Evolutionary conservation across 305 asterid species (phyloP), one percentile per base, ranked within the genome.

Genomic region (Andrographis paniculata): DNA sequence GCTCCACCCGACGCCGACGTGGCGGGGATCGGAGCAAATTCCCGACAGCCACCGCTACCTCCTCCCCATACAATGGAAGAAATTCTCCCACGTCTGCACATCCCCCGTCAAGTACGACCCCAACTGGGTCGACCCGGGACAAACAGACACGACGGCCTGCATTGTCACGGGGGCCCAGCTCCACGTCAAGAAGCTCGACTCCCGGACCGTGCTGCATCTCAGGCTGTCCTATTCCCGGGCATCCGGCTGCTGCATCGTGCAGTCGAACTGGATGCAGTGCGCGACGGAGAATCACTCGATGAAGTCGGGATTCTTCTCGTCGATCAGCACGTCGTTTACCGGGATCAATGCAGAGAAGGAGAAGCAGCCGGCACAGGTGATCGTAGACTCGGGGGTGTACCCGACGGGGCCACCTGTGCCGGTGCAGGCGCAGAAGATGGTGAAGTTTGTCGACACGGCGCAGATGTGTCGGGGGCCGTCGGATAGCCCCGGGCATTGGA

Each of bases 401-500:
- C 98, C 95, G 0, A 57, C 58, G 0, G 96, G 98, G 1, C 96
- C 98, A 9, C 98, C 96, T 0, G 62, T 60, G 44, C 75, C 81
- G 0, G 60, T 66, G 9, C 76, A 64, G 43, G 40, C 55, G 11
- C 82, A 59, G 55, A 91, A 82, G 78, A 60, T 86, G 57, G 41
- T 73, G 52, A 86, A 75, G 61, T 72, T 71, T 45, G 95, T 91
- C 18, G 95, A 91, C 15, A 78, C 85, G 20, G 35, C 85, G 20
- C 73, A 86, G 50, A 14, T 86, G 66, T 62, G 80, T 19, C 68
- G 73, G 50, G 98, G 98, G 24, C 96, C 98, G 22, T 63, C 63
- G 45, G 95, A 91, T 50, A 78, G 59, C 51, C 98, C 98, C 1
- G 99, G 96, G 6, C 94, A 91, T 64, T 91, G 99, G 99, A 55